phyloP scores from a whole-genome alignment of 192 early-diverging fungal genomes.

The Coemansia sp. region DNA sequence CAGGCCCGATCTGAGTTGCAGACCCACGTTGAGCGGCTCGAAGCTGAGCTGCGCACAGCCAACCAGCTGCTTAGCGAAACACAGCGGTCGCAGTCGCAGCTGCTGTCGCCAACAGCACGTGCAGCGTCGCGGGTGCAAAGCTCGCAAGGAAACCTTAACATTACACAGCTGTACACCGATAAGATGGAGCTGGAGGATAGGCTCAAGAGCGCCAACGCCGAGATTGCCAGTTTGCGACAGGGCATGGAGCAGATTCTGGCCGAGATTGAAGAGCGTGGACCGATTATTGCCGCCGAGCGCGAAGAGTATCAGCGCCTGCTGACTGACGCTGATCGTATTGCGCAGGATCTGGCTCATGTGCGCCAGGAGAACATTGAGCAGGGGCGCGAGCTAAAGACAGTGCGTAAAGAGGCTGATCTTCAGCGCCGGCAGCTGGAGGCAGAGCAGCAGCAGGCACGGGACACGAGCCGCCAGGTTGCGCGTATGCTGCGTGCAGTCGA shows the following conservation, averaged over 20 bases:
- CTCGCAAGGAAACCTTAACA: constrained; percentile 51
- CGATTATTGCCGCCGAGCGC: constrained; percentile 61
- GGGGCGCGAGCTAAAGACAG: constrained; percentile 24
- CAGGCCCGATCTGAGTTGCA: background rate
- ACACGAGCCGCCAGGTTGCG: constrained; percentile 58
- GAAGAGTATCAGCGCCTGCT: constrained; percentile 56
- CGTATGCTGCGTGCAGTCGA: constrained; percentile 57
- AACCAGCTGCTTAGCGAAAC: constrained; percentile 31
- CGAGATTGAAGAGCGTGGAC: constrained; percentile 62
- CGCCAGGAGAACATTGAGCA: constrained; percentile 37
- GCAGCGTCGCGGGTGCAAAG: constrained; percentile 52
- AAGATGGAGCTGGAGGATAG: constrained; percentile 58
- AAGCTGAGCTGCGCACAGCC: constrained; percentile 30
- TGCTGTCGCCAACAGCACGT: constrained; percentile 61
- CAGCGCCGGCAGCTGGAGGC: constrained; percentile 46
- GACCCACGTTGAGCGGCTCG: constrained; percentile 10
- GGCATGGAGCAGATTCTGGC: constrained; percentile 59
- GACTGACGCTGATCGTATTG: constrained; percentile 55
- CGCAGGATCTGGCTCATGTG: constrained; percentile 49
- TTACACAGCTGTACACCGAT: constrained; percentile 66
- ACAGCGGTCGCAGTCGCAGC: constrained; percentile 11
- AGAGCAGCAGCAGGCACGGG: constrained; percentile 58
- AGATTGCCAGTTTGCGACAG: constrained; percentile 55
- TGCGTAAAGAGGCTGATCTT: constrained; percentile 45
- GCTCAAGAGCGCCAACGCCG: constrained; percentile 49